These are phyloP conservation scores for Platanthera guangdongensis DNA, from an alignment of 106 monocot genomes.

Conservation along the genomic window DNA sequence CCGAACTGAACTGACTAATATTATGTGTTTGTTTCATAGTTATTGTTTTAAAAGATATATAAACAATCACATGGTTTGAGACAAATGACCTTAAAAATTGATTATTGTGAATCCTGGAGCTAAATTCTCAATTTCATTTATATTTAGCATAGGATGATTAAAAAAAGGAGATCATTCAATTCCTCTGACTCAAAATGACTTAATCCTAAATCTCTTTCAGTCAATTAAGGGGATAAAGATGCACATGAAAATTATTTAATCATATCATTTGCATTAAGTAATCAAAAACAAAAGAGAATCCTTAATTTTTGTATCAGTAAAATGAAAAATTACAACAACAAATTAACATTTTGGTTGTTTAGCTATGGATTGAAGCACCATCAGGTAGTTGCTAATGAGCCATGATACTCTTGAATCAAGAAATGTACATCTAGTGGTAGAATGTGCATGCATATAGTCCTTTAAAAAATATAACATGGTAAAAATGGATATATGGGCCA, in stretches of 20 bases:
- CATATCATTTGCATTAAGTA: not conserved
- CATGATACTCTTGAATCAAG: not conserved
- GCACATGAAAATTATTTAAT: not conserved
- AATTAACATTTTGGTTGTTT: not conserved
- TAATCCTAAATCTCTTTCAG: not conserved
- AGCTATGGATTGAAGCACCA: not conserved
- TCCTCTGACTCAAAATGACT: not conserved
- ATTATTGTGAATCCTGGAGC: not conserved
- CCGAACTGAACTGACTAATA: no score
- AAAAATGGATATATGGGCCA: not conserved
- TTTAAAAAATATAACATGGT: not conserved
- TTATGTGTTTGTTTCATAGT: no score
- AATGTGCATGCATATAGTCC: not conserved
- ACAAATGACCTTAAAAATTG: no score
- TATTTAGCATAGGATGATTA: not conserved
- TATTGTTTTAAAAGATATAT: no score
- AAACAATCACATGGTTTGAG: no score
- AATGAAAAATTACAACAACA: not conserved
- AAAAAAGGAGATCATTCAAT: not conserved
- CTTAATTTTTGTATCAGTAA: not conserved
- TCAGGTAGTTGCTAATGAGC: not conserved
- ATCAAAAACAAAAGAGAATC: not conserved
- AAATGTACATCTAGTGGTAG: not conserved
- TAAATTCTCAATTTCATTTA: not conserved
- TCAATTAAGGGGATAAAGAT: not conserved